phyloP scores from a whole-genome alignment of 495 filamentous ascomycete genomes.

The Bombardia bombarda region DNA sequence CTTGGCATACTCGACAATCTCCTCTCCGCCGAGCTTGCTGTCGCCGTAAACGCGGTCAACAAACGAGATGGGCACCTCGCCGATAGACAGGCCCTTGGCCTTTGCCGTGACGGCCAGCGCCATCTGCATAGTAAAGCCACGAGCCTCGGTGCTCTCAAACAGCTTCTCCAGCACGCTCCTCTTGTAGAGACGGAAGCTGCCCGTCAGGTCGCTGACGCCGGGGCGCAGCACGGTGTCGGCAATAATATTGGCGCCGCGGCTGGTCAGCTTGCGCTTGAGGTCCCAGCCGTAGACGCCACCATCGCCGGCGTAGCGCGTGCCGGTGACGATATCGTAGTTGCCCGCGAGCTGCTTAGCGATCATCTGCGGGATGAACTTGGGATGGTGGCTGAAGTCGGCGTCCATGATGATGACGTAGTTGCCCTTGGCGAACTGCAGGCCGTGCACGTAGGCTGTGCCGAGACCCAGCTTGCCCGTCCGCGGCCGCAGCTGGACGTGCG shows the following conservation, averaged over 20 bases:
- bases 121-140: conserved; percentile 99
- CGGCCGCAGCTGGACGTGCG: conserved; percentile 73
- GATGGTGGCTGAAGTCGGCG: conserved; percentile 97
- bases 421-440: conserved; percentile 75
- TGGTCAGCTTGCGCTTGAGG: conserved; percentile 89
- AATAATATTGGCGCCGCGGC: conserved; percentile 86
- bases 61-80: conserved; percentile 91
- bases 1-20: conserved; percentile 98
- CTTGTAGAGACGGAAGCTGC: conserved; percentile 92
- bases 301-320: conserved; percentile 82
- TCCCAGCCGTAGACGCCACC: conserved; percentile 98
- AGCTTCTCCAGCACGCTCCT: conserved; percentile 81
- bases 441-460: conserved; percentile 95
- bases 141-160: conserved; percentile 80
- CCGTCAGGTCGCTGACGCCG: conserved; percentile 93
- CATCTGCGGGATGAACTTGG: conserved; percentile 91
- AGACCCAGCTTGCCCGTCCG: conserved; percentile 92
- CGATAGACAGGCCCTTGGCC: conserved; percentile 82
- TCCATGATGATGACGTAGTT: conserved; percentile 99
- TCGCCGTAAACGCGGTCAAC: conserved; percentile 94
- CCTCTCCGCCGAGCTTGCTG: conserved; percentile 85
- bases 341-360: conserved; percentile 59
- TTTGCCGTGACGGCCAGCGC: conserved; percentile 82
- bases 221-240: conserved; percentile 90
- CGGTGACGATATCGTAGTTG: conserved; percentile 92